A percentile compares a stretch with the other conserved stretches of the same genome.
Conservation (phyloP, 2,329 filamentous ascomycete species). For the Pseudogymnoascus sp. region DNA sequence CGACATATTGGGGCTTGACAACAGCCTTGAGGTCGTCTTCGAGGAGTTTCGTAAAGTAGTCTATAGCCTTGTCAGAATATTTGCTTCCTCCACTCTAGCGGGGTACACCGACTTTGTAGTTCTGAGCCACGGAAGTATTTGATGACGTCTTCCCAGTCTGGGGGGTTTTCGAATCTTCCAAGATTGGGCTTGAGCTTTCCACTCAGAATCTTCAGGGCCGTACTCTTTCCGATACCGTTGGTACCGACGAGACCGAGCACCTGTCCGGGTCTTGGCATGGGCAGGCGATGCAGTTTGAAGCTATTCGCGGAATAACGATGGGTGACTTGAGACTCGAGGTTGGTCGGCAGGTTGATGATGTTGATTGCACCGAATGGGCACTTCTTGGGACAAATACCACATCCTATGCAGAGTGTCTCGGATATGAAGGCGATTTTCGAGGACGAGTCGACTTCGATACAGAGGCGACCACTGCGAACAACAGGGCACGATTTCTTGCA, state of each 20-base stretch:
- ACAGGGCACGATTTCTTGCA: constrained; percentile 99
- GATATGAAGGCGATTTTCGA: constrained; percentile 98
- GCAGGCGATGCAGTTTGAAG: constrained; percentile 97
- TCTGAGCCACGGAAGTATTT: constrained; percentile 98
- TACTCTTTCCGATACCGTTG: constrained; percentile 99
- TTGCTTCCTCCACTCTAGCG: background rate
- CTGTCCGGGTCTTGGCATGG: constrained; percentile 90
- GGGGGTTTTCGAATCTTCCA: constrained; percentile 89
- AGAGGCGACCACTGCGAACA: constrained; percentile 92
- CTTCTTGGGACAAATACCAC: constrained; percentile 99
- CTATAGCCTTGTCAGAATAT: constrained; percentile 35
- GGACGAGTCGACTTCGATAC: constrained; percentile 82
- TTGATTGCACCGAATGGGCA: constrained; percentile 98
- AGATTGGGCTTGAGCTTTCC: constrained; percentile 98
- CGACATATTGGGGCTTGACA: constrained; percentile 98
- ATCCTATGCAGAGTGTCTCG: constrained; percentile 91
- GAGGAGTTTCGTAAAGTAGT: constrained; percentile 97
- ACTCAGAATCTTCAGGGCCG: constrained; percentile 96
- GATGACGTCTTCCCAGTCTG: constrained; percentile 98
- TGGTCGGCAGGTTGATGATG: constrained; percentile 99
- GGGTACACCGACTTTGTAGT: constrained; percentile 67
- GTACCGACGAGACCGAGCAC: constrained; percentile 95
- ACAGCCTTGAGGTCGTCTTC: constrained; percentile 97
- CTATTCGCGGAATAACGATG: constrained; percentile 99
- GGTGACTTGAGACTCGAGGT: constrained; percentile 95